phyloP scores from a whole-genome alignment of 2,329 filamentous ascomycete genomes.

The Stagonosporopsis vannaccii region DNA sequence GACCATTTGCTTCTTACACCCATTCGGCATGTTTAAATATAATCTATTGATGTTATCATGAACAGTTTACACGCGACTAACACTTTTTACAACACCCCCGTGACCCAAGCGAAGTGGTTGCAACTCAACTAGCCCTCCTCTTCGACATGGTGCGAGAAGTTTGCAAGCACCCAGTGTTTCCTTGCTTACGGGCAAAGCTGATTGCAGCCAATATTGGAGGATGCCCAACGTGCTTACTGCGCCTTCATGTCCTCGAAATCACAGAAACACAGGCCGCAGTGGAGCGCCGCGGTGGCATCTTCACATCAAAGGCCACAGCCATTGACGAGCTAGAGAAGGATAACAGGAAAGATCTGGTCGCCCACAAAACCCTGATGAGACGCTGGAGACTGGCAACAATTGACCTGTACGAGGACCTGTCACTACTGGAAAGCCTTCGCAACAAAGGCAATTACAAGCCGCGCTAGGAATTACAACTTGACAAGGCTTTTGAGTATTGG shows the following conservation, averaged over 20 bases:
- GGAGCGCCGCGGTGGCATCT: conserved; percentile 22
- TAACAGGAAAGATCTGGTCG: neutral
- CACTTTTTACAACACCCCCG: neutral
- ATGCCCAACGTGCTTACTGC: conserved; percentile 14
- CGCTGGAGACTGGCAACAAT: conserved; percentile 13
- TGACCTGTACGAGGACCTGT: conserved; percentile 5
- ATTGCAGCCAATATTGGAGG: neutral
- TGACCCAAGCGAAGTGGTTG: neutral
- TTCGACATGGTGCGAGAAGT: neutral
- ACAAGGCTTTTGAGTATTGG: conserved; percentile 16
- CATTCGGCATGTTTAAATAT: neutral
- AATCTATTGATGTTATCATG: too few species aligned
- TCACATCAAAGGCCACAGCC: conserved; percentile 10
- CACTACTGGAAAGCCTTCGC: conserved; percentile 12
- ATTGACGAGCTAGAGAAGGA: neutral
- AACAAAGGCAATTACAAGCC: neutral
- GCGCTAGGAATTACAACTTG: neutral
- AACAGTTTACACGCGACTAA: neutral
- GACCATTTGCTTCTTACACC: neutral
- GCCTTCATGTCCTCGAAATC: conserved; percentile 15
- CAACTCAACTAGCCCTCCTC: neutral
- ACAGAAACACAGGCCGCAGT: conserved; percentile 13
- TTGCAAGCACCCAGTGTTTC: neutral
- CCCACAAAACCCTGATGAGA: neutral
- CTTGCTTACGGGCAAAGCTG: neutral